Base-by-base conservation (phyloP, 176 grass and related monocot genomes). In the Tuctoria greenei region DNA sequence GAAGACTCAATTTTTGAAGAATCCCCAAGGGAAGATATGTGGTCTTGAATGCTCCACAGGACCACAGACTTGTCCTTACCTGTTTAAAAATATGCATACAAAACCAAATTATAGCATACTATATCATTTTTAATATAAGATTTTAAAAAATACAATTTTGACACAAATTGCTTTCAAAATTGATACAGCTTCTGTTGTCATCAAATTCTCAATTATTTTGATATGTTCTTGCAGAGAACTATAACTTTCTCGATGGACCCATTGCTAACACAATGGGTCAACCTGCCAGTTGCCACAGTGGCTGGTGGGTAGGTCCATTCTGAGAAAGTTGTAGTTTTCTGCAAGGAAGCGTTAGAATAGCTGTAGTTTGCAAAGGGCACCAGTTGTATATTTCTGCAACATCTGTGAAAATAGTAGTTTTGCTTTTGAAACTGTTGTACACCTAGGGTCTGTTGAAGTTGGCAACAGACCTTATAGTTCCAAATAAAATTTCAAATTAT, bases 21-120 rank as follows among this genome's bases (percentile, higher is more conserved):
- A 41, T 95, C 84, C 63, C 78, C 89, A 42, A 95, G 67, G 52
- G 82, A 64, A 81, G 91, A 92, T 61, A 92, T 92, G 77, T 87
- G 86, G 36, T 99, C 95, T 66, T 95, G 79, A 66, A 99, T 99
- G 85, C 91, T 90, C 95, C 95, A 99, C 63, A 87, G 78, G 37
- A 99, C 91, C 70, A 99, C 91, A 72, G 66, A 88, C 37, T 99
- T 99, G 70, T 99, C 95, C 89, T 88, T 89, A 68, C 91, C 95
- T 99, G 54, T 86, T 68, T 59, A 74, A 54, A 67, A 61, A 27
- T 46, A 21, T 64, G 55, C 63, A 73, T 61, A 74, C 39, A 67
- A 67, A 39, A 8, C 35, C 25, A 81, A 70, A 42, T 66, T 59
- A 71, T 66, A 58, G 64, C 65, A 35, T 3, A 73, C 24, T 42